Evolutionary conservation across 2,329 filamentous ascomycete genomes (phyloP), one percentile per base, ranked within the genome.

Genomic region (Diatrype stigma): DNA sequence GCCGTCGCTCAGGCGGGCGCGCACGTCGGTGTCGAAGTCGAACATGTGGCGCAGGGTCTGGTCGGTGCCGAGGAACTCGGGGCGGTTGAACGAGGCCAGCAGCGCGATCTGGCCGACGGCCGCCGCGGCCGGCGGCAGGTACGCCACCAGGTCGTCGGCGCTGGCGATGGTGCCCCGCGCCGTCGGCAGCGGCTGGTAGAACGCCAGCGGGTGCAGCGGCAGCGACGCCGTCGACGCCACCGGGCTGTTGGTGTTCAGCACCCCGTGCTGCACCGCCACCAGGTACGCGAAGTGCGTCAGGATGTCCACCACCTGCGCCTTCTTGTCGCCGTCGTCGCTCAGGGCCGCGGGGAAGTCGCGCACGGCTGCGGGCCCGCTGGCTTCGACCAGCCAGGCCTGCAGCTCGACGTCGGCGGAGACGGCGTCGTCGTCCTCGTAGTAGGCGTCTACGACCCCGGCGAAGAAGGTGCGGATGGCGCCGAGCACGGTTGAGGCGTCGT

Each of bases 311-410:
- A 77, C 65, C 2, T 62, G 59, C 32, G 63, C 54, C n/a, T 48
- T 53, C 2, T 60, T 58, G 0, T 51, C 28, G 26, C 57, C 52
- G 2, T 60, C 59, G 0, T 51, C 28, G 26, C 57, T 53, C 6
- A 58, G 47, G 10, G 59, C 51, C n/a, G 71, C 45, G n/a, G 56
- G 73, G 60, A 78, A 75, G 58, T 77, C 71, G 28, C 71, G 58
- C 1, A 66, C 67, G 49, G 65, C 46, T 0, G 73, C 73, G 1
- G 56, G 51, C 2, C 60, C 63, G 46, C 62, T 67, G 22, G 70
- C 70, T 62, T 78, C 74, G 2, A 47, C 42, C 26, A 74, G 64
- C 74, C 74, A 78, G n/a, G 63, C 63, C 49, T 73, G 68, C 1
- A 78, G 58, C 51, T 78, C 75, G 0, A 44, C 21, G 55, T 79